Evolutionary conservation across 305 asterid genomes (phyloP).

Genomic region (Coffea humblotiana): DNA sequence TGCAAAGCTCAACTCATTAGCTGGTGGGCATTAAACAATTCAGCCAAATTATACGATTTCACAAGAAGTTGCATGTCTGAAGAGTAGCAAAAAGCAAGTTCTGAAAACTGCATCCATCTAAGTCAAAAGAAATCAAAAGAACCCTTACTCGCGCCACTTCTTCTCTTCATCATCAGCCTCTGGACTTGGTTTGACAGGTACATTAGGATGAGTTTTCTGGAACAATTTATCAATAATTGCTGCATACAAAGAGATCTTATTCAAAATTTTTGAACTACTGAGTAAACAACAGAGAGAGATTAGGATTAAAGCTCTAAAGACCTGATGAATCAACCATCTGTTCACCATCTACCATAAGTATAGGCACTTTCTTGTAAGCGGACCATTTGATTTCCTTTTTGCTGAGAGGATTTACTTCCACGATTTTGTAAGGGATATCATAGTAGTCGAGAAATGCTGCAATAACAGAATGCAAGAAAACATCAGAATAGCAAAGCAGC

Average conservation of each 20-base stretch:
- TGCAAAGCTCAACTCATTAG: neutral
- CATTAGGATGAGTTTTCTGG: slow-evolving; percentile 41
- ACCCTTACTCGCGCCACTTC: slow-evolving; percentile 80
- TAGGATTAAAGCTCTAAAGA: slow-evolving; percentile 3
- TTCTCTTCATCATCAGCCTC: slow-evolving; percentile 67
- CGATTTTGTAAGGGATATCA: slow-evolving; percentile 79
- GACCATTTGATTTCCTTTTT: slow-evolving; percentile 95
- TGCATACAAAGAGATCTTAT: slow-evolving; percentile 23
- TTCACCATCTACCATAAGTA: slow-evolving; percentile 83
- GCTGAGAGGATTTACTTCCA: slow-evolving; percentile 95
- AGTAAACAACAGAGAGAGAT: neutral
- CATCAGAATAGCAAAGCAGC: neutral
- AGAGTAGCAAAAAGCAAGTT: neutral
- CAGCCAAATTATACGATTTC: no score
- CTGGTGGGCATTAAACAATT: neutral
- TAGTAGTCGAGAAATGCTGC: slow-evolving; percentile 91
- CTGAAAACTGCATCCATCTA: neutral
- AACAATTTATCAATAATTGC: slow-evolving; percentile 66
- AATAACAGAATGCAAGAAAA: neutral
- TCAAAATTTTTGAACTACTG: neutral
- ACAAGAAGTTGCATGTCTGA: neutral
- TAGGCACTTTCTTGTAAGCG: slow-evolving; percentile 95
- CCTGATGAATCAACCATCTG: slow-evolving; percentile 84
- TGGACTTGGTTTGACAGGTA: slow-evolving; percentile 33
- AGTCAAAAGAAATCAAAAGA: slow-evolving; percentile 10